Conservation (phyloP, 2,329 filamentous ascomycete species). For the Aspergillus unguis region DNA sequence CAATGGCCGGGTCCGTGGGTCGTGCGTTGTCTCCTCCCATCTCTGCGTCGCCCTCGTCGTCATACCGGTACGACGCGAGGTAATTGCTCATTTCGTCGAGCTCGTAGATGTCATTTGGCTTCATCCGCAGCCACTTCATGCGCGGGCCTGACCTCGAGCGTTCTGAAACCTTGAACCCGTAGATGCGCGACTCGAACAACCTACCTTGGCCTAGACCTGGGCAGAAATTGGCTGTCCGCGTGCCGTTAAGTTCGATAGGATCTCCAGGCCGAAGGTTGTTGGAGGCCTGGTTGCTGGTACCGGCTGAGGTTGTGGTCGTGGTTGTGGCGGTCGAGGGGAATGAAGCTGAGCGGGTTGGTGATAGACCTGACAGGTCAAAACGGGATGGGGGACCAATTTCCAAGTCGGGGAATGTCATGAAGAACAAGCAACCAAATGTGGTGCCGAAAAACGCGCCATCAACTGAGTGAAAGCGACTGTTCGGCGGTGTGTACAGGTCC, state of each 20-base stretch:
- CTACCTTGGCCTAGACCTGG: constrained; percentile 77
- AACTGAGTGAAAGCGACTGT: constrained; percentile 94
- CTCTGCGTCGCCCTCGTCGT: constrained; percentile 38
- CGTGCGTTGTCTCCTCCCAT: constrained; percentile 32
- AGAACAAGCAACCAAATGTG: constrained; percentile 93
- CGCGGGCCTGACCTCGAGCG: constrained; percentile 82
- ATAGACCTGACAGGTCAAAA: constrained; percentile 48
- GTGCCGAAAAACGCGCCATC: constrained; percentile 98
- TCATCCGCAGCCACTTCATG: constrained; percentile 93
- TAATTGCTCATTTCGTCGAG: constrained; percentile 66
- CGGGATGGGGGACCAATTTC: constrained; percentile 65
- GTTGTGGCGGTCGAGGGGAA: constrained; percentile 24
- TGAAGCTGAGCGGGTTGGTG: constrained; percentile 29
- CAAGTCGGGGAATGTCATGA: constrained; percentile 97
- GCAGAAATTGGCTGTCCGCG: constrained; percentile 80
- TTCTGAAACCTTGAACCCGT: constrained; percentile 93
- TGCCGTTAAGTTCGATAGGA: constrained; percentile 70
- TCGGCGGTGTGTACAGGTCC: constrained; percentile 95
- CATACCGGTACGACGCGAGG: constrained; percentile 34
- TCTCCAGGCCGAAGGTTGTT: constrained; percentile 43
- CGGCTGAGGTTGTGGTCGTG: constrained; percentile 2
- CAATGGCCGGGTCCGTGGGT: constrained; percentile 34
- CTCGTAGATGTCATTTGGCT: constrained; percentile 74
- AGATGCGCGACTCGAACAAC: constrained; percentile 94
- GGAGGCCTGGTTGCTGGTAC: constrained; percentile 23